Evolutionary conservation across 257 asterid species (phyloP).

Genomic region (Coffea canephora): DNA sequence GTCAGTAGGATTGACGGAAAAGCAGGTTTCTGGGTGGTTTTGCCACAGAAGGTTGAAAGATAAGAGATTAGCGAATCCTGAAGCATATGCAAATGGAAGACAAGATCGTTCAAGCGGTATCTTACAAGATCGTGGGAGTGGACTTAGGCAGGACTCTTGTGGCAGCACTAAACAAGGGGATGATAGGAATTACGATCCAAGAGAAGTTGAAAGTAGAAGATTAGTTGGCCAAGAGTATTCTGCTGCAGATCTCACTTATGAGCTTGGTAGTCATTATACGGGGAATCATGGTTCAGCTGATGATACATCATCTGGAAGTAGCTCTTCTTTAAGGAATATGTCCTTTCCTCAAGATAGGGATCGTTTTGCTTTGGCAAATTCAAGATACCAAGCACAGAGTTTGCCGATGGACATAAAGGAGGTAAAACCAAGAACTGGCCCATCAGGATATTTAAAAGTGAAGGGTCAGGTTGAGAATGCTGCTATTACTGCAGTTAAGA

Average conservation of each 20-base stretch:
- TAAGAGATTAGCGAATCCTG: constrained; percentile 56
- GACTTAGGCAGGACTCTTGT: constrained; percentile 89
- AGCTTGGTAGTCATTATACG: constrained; percentile 41
- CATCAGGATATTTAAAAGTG: constrained; percentile 92
- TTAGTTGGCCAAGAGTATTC: constrained; percentile 45
- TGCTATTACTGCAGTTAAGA: constrained; percentile 84
- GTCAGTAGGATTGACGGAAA: constrained; percentile 82
- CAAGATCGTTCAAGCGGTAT: constrained; percentile 80
- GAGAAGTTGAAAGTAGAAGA: constrained; percentile 80
- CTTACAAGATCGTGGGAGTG: constrained; percentile 80
- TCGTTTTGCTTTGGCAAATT: constrained; percentile 38
- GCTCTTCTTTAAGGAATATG: constrained; percentile 52
- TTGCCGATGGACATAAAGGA: constrained; percentile 39
- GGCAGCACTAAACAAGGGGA: constrained; percentile 89
- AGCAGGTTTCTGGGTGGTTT: constrained; percentile 97
- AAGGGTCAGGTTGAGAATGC: constrained; percentile 72
- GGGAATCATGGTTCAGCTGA: constrained; percentile 40
- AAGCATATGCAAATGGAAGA: constrained; percentile 38
- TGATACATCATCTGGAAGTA: constrained; percentile 76
- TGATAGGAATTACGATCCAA: constrained; percentile 46
- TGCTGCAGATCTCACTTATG: constrained; percentile 50
- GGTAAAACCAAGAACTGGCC: constrained; percentile 63
- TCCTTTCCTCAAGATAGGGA: constrained; percentile 38
- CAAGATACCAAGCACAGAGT: constrained; percentile 47
- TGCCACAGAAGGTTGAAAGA: constrained; percentile 94